Percentiles rank a stretch among this genome's conserved stretches.
Evolutionary conservation across 2,329 filamentous ascomycete genomes (phyloP).

Genomic region (Aureobasidium sp.): DNA sequence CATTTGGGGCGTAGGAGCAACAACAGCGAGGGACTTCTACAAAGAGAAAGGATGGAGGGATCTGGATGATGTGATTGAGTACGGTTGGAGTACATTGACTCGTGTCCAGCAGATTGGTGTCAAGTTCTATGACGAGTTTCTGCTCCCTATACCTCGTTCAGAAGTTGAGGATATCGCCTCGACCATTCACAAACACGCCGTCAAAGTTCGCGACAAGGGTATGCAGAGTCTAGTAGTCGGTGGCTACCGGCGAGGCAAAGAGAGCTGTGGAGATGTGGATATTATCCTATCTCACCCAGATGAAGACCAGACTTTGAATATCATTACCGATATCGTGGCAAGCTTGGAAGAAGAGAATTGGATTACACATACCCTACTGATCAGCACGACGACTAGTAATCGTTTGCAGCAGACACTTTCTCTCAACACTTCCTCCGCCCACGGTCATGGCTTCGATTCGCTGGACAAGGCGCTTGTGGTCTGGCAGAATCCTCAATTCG

Average conservation of each 20-base stretch:
- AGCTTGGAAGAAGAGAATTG: conserved; percentile 61
- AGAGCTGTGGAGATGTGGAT: conserved; percentile 72
- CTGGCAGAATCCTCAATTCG: conserved; percentile 65
- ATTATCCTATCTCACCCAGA: conserved; percentile 75
- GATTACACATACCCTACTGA: conserved; percentile 74
- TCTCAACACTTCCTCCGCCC: conserved; percentile 36
- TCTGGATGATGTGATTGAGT: conserved; percentile 77
- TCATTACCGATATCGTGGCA: conserved; percentile 65
- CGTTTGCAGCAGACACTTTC: conserved; percentile 62
- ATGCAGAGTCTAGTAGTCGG: conserved; percentile 64
- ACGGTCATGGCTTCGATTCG: conserved; percentile 67
- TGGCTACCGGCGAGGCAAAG: conserved; percentile 74
- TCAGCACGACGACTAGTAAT: conserved; percentile 63
- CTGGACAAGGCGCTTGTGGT: conserved; percentile 89
- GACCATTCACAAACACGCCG: conserved; percentile 60
- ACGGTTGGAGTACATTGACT: conserved; percentile 67
- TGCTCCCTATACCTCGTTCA: conserved; percentile 58
- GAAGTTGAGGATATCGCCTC: conserved; percentile 67
- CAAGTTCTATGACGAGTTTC: conserved; percentile 87
- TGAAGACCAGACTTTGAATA: conserved; percentile 57
- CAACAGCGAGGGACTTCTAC: conserved; percentile 76
- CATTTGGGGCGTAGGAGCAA: conserved; percentile 87
- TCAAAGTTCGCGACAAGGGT: conserved; percentile 47
- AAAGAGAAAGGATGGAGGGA: conserved; percentile 69
- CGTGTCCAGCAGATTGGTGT: conserved; percentile 88